Percentiles rank a stretch among this genome's conserved stretches.
Conservation (phyloP, 2,329 filamentous ascomycete species). For the Didymella segeticola region DNA sequence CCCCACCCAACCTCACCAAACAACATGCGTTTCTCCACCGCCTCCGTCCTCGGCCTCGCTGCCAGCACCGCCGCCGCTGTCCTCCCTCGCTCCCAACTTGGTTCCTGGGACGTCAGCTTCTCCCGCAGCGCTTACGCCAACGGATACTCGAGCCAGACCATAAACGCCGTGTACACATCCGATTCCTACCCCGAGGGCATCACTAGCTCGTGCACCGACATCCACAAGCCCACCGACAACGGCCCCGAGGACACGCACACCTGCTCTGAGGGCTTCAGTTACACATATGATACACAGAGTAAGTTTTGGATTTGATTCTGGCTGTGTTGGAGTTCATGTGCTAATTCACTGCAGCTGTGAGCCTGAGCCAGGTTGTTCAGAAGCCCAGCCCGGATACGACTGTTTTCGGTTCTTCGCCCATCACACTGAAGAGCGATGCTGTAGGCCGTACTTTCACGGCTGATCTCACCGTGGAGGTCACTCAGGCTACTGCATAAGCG, state of each 20-base stretch:
- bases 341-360: constrained; percentile 11
- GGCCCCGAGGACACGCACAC: not conserved
- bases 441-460: constrained; percentile 2
- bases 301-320: not conserved
- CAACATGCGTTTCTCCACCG: constrained; percentile 13
- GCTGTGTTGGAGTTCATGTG: not conserved
- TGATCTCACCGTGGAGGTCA: constrained; percentile 13
- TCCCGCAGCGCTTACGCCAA: constrained; percentile 9
- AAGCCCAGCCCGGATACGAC: constrained; percentile 9
- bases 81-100: constrained; percentile 8
- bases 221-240: not conserved
- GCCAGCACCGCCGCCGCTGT: constrained; percentile 7
- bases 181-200: constrained; percentile 6
- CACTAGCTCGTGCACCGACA: constrained; percentile 3
- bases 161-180: constrained; percentile 15
- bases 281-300: constrained; percentile 14
- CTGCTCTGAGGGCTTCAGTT: constrained; percentile 10
- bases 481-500: constrained; percentile 19
- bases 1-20: not conserved
- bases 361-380: constrained; percentile 18
- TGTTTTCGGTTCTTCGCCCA: constrained; percentile 16
- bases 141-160: constrained; percentile 7
- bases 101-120: constrained; percentile 9
- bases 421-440: not conserved
- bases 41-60: constrained; percentile 5